phyloP scores from a whole-genome alignment of 2,329 filamentous ascomycete species.

The Ophiocordyceps camponoti-floridani region DNA sequence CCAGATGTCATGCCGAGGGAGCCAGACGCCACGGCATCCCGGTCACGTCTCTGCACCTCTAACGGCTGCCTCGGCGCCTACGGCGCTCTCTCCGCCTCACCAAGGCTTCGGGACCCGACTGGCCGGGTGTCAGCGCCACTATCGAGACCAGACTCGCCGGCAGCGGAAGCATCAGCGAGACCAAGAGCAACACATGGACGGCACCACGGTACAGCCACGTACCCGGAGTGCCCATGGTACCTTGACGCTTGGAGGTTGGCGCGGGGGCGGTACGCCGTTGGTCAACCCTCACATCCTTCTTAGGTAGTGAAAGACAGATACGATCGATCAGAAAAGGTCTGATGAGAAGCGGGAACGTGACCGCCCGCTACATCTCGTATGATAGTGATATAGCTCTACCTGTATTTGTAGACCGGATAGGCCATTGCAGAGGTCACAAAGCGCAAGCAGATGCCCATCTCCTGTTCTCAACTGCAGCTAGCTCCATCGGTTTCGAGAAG shows the following conservation, averaged over 20 bases:
- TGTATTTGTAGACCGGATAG: not conserved
- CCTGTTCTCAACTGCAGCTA: not conserved
- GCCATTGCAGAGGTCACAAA: not conserved
- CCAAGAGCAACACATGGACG: not conserved
- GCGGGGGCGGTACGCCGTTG: not conserved
- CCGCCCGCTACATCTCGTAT: not conserved
- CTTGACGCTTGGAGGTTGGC: not conserved
- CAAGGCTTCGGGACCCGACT: not conserved
- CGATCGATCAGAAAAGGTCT: not conserved
- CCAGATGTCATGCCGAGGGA: not conserved
- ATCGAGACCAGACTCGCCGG: not conserved
- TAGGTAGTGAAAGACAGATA: not conserved
- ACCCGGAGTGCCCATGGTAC: not conserved
- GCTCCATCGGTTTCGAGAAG: not conserved
- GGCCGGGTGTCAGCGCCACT: not conserved
- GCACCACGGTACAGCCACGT: not conserved
- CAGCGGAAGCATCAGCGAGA: not conserved
- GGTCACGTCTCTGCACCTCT: not conserved
- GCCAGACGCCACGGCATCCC: not conserved
- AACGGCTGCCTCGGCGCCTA: not conserved
- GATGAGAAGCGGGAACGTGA: too few species aligned
- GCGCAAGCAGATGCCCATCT: not conserved
- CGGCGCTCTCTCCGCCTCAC: not conserved
- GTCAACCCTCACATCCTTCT: too few species aligned
- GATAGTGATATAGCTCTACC: not conserved